Conservation (phyloP, 371 early-diverging fungal genomes). For the Enterocytospora artemiae region DNA sequence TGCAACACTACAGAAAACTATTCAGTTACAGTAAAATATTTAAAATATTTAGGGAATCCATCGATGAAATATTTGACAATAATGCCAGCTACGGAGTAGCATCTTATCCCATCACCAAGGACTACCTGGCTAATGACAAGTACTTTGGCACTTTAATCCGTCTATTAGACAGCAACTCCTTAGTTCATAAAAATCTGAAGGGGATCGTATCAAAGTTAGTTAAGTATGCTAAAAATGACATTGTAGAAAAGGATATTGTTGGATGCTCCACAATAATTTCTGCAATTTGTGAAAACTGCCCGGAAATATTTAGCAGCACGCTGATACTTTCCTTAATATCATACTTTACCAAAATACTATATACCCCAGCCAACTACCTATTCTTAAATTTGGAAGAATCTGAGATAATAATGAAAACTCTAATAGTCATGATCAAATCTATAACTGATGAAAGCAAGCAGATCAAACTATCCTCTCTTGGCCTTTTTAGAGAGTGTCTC, state of each 20-base stretch:
- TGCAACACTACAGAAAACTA: conserved; percentile 29
- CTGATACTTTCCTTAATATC: conserved; percentile 21
- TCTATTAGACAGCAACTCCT: conserved; percentile 39
- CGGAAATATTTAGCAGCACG: conserved; percentile 19
- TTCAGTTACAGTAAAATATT: conserved; percentile 48
- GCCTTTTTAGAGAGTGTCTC: conserved; percentile 5
- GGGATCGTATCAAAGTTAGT: conserved; percentile 30
- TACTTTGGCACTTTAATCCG: conserved; percentile 11
- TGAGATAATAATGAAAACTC: conserved; percentile 14
- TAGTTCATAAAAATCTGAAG: conserved; percentile 40
- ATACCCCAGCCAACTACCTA: conserved; percentile 19
- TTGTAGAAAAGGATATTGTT: conserved; percentile 48
- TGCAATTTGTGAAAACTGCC: conserved; percentile 9
- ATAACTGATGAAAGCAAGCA: not conserved
- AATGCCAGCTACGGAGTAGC: conserved; percentile 18
- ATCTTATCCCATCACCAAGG: too few relatives aligned
- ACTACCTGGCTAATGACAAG: not conserved
- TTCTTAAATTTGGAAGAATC: conserved; percentile 23
- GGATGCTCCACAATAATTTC: conserved; percentile 29
- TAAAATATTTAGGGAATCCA: conserved; percentile 34
- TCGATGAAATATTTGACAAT: conserved; percentile 19
- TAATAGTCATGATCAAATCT: not conserved
- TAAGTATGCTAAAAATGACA: conserved; percentile 29
- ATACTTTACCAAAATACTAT: conserved; percentile 28
- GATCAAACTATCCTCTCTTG: not conserved